Evolutionary conservation across 208 protist genomes (phyloP).

Genomic region (Angomonas ambiguus): DNA sequence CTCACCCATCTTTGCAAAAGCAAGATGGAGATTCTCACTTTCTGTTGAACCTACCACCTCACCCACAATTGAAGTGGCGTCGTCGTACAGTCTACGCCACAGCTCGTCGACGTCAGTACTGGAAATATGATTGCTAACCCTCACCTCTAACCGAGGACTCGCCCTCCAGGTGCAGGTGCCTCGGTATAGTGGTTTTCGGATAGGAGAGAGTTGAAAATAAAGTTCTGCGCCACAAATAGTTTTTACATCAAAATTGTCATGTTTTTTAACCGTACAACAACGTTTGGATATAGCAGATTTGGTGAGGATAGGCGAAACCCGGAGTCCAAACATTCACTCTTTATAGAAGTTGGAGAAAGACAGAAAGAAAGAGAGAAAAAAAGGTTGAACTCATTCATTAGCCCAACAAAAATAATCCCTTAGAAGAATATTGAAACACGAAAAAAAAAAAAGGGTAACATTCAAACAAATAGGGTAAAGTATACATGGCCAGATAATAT

Average conservation of each 20-base stretch:
- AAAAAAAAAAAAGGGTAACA: neutral
- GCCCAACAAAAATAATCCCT: neutral
- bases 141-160: neutral
- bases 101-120: neutral
- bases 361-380: neutral
- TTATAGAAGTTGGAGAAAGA: neutral
- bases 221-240: neutral
- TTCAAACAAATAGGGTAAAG: neutral
- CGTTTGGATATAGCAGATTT: no score
- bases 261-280: no score
- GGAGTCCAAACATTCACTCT: no score
- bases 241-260: neutral
- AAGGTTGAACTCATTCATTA: neutral
- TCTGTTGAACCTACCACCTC: neutral
- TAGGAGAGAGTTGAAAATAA: neutral
- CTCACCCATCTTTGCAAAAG: neutral
- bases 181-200: neutral
- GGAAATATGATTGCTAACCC: neutral
- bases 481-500: neutral
- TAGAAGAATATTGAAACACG: no score
- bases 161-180: neutral
- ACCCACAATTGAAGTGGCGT: neutral
- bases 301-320: no score
- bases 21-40: neutral
- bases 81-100: neutral